Conservation (phyloP, 495 filamentous ascomycete species). For the Podospora pseudoanserina region DNA sequence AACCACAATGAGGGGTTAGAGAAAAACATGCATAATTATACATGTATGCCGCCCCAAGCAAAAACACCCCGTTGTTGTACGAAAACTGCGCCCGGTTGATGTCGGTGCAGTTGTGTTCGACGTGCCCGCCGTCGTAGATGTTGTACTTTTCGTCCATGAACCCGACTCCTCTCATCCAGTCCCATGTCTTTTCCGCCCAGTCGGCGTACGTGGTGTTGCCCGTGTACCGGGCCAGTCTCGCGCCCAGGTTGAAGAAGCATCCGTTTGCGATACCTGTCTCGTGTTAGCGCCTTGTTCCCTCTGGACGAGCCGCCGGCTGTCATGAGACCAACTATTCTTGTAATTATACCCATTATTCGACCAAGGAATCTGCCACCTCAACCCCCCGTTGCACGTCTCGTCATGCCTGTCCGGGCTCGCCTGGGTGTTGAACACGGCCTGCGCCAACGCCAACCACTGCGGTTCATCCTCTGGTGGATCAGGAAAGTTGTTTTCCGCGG, state of each 20-base stretch:
- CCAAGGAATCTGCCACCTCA: conserved; percentile 81
- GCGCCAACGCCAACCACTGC: conserved; percentile 70
- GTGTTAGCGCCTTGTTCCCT: conserved; percentile 16
- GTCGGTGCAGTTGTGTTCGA: conserved; percentile 58
- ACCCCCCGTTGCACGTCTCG: conserved; percentile 60
- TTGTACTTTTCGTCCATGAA: conserved; percentile 62
- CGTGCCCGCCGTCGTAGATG: conserved; percentile 73
- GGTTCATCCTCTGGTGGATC: conserved; percentile 55
- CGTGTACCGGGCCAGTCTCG: conserved; percentile 74
- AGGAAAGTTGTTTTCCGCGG: conserved; percentile 68
- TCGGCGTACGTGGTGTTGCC: conserved; percentile 72
- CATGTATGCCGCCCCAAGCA: conserved; percentile 75
- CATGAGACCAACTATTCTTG: conserved; percentile 64
- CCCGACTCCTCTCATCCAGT: conserved; percentile 63
- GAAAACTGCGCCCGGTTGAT: conserved; percentile 66
- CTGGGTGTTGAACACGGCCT: conserved; percentile 75
- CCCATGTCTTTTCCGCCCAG: conserved; percentile 67
- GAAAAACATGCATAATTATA: conserved; percentile 57
- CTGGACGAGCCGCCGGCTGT: not conserved
- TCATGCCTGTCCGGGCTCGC: conserved; percentile 57
- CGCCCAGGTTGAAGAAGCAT: conserved; percentile 80
- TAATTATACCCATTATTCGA: conserved; percentile 80
- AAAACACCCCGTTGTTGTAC: conserved; percentile 70
- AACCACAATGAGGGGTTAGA: not conserved
- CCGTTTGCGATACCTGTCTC: conserved; percentile 65